phyloP scores from a whole-genome alignment of 805 yeast genomes.

The Wickerhamomyces strasburgensis region DNA sequence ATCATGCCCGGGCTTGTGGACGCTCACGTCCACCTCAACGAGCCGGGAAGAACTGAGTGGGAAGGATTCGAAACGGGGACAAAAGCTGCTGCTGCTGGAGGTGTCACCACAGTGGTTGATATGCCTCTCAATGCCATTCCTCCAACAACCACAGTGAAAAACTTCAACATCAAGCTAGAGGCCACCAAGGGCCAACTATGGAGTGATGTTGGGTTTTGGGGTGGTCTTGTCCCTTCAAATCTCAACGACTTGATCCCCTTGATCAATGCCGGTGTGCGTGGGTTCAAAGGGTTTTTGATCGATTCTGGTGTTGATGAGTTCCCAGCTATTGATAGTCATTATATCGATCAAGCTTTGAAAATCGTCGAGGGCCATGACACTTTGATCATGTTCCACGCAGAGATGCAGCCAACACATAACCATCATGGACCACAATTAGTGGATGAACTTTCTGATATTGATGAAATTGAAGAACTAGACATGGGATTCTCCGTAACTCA shows the following conservation, averaged over 20 bases:
- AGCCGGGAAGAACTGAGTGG: constrained; percentile 98
- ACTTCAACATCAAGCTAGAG: constrained; percentile 65
- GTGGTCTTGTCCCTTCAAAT: constrained; percentile 85
- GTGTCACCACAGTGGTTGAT: constrained; percentile 92
- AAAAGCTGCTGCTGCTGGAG: constrained; percentile 90
- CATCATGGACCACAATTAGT: constrained; percentile 26
- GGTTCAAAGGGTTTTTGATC: constrained; percentile 88
- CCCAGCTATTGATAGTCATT: constrained; percentile 66
- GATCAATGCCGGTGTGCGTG: constrained; percentile 82
- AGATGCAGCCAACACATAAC: constrained; percentile 53
- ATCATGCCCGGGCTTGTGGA: constrained; percentile 91
- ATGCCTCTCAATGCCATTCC: constrained; percentile 97
- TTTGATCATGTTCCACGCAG: constrained; percentile 89
- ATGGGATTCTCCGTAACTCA: constrained; percentile 11
- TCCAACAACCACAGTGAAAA: constrained; percentile 82
- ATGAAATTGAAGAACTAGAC: constrained; percentile 22
- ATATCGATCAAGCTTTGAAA: constrained; percentile 64
- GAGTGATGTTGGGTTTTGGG: constrained; percentile 97
- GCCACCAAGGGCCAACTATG: constrained; percentile 82
- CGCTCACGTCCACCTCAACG: constrained; percentile 90
- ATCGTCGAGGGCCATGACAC: constrained; percentile 60
- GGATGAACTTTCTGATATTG: constrained; percentile 8
- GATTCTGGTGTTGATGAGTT: constrained; percentile 97
- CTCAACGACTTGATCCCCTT: constrained; percentile 65
- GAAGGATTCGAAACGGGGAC: constrained; percentile 98